phyloP scores from a whole-genome alignment of 2,329 filamentous ascomycete species.

The Phyllosticta citrichinensis region DNA sequence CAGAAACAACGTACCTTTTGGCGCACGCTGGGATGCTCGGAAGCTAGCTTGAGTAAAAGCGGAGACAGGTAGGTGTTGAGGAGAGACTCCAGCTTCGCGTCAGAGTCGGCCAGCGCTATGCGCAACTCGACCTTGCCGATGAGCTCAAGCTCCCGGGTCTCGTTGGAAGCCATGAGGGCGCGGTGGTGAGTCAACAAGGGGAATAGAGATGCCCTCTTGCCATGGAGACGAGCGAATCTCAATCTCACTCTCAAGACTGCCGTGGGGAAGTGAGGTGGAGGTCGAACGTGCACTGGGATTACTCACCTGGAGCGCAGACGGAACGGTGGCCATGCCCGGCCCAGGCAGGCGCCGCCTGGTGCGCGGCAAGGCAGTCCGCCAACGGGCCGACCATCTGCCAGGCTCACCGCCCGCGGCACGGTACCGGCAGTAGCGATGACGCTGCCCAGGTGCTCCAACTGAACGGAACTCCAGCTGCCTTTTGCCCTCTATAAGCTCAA shows the following conservation, averaged over 20 bases:
- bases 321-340: neutral
- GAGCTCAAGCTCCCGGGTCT: constrained; percentile 68
- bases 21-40: constrained; percentile 68
- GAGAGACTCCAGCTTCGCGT: constrained; percentile 69
- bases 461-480: neutral
- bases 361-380: too few species aligned
- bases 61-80: constrained; percentile 72
- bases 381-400: too few species aligned
- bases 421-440: neutral
- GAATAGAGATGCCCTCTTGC: neutral
- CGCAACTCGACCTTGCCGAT: constrained; percentile 78
- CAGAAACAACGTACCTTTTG: constrained; percentile 49
- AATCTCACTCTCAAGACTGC: neutral
- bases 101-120: constrained; percentile 73
- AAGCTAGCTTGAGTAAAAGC: constrained; percentile 75
- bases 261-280: neutral
- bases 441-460: neutral
- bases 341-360: neutral
- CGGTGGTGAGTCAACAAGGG: neutral
- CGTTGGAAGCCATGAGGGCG: constrained; percentile 31
- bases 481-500: neutral
- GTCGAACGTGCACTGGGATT: neutral
- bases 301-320: neutral
- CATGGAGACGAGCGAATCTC: neutral
- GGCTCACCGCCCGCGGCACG: neutral